Base-by-base conservation (phyloP, 805 yeast species). In the Ascoidea tarda region DNA sequence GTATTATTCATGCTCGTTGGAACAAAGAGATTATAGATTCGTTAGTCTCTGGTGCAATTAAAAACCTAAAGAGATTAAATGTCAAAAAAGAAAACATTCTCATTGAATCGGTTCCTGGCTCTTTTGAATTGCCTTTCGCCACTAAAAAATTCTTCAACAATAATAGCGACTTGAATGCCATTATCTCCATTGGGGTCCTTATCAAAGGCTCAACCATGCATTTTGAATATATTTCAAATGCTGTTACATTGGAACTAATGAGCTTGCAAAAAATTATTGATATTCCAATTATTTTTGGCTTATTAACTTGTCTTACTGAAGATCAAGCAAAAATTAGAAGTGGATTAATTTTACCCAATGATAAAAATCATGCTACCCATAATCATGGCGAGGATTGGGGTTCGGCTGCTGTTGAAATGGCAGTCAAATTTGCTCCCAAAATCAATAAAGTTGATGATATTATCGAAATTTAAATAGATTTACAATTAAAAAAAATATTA, bases 321-420 rank as follows among this genome's bases (percentile, higher is more conserved):
- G 90, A 85, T 62, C 99, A 93, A 71, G 99, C 98, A 12, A 77
- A 83, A 59, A 81, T 82, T 21, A 82, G 99, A 69, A 96, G 98
- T 10, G 99, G 98, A 32, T 71, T 91, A 56, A 66, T 74, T 46
- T 10, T 38, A 10, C 14, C 44, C 44, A 38, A 38, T 38, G 88
- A 84, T 54, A 81, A 81, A 59, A 70, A 66, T 8, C 59, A 65
- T 31, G 57, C 66, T 16, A 78, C 82, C 81, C 98, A 93, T 68
- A 91, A 91, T 72, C 99, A 93, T 63, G 99, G 99, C 58, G 87
- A 78, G 63, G 99, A 93, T 67, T 91, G 99, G 99, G 99, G 96
- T 59, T 90, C 95, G 44, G 96, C 97, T 52, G 99, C 99, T 14
- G 96, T 93, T 32, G 99, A 91, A 72, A 91, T 93, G 98, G 83